Base-by-base conservation (phyloP, 306 rosid species). In the Erythrophleum fordii region DNA sequence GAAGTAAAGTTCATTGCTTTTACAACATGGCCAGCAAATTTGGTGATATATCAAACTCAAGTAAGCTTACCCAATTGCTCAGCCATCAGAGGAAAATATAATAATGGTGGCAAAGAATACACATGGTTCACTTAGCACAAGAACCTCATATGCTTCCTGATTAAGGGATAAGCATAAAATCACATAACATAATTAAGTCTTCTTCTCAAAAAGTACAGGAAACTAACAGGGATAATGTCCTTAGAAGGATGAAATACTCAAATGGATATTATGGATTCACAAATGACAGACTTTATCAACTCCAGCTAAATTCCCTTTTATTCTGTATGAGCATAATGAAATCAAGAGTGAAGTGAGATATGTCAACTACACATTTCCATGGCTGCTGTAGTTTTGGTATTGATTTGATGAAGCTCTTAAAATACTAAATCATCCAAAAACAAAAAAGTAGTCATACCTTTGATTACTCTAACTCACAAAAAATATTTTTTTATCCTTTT, bases 321-420 rank as follows among this genome's bases (percentile, higher is more conserved):
- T 12, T 20, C 44, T 11, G 28, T 35, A 20, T n/a, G 23, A 67
- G 58, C 35, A 71, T 49, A 73, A 65, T 29, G 52, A 65, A 35
- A 78, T 51, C 41, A 74, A 16, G 46, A 34, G 68, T 61, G 26
- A 23, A 34, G 45, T 42, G 65, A 53, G 66, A 44, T 22, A 73
- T 59, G 52, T 56, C 72, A 67, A 41, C 76, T 22, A 72, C 52
- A 74, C 76, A 68, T 55, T 73, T 73, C 77, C 58, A 67, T 25
- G 42, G 31, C 62, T 66, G 31, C 62, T 67, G 45, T 67, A 44
- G 73, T 65, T 73, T 58, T 18, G 4, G 20, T 62, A 11, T 9
- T n/a, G 13, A 68, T 5, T 53, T 25, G 42, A 74, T 28, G 26
- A 72, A 71, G 70, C n/a, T 68, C 68, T 44, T 52, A 81, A 28